A percentile compares a stretch with the other conserved stretches of the same genome.
Conservation (phyloP, 2,329 filamentous ascomycete species). For the Chaetomium olivaceum region DNA sequence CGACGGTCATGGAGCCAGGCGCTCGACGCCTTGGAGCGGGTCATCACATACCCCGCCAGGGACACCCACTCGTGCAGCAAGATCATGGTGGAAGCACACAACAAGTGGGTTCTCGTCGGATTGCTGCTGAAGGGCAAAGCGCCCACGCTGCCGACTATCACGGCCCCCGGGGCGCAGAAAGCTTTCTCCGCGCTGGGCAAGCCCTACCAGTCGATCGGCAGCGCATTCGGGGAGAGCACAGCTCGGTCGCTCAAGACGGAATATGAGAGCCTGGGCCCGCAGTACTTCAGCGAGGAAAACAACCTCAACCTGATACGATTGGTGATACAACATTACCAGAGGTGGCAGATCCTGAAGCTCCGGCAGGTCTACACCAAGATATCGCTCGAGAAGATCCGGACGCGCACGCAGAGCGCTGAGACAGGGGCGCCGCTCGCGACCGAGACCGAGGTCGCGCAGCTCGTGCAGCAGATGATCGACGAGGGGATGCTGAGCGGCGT, state of each 20-base stretch:
- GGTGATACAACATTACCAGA: constrained; percentile 69
- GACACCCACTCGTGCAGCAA: constrained; percentile 63
- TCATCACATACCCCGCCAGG: constrained; percentile 65
- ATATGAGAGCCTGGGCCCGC: constrained; percentile 53
- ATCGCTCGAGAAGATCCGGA: constrained; percentile 54
- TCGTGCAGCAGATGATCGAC: constrained; percentile 58
- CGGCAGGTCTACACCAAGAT: constrained; percentile 68
- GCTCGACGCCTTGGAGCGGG: constrained; percentile 60
- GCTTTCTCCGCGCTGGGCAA: constrained; percentile 60
- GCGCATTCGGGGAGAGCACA: constrained; percentile 61
- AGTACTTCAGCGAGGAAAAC: constrained; percentile 68
- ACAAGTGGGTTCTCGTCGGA: constrained; percentile 81
- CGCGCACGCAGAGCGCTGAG: constrained; percentile 54
- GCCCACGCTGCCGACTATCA: constrained; percentile 56
- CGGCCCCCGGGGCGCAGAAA: constrained; percentile 54
- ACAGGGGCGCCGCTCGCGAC: constrained; percentile 48
- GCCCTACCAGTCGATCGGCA: constrained; percentile 70
- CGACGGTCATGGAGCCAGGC: constrained; percentile 64
- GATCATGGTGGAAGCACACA: constrained; percentile 86
- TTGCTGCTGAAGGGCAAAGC: constrained; percentile 69
- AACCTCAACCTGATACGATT: constrained; percentile 71
- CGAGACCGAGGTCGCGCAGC: constrained; percentile 46
- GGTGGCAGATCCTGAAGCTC: constrained; percentile 73
- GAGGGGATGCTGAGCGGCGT: constrained; percentile 54
- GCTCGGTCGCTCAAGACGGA: constrained; percentile 58